phyloP scores from a whole-genome alignment of 2,329 filamentous ascomycete species.

The Fusarium fujikuroi region DNA sequence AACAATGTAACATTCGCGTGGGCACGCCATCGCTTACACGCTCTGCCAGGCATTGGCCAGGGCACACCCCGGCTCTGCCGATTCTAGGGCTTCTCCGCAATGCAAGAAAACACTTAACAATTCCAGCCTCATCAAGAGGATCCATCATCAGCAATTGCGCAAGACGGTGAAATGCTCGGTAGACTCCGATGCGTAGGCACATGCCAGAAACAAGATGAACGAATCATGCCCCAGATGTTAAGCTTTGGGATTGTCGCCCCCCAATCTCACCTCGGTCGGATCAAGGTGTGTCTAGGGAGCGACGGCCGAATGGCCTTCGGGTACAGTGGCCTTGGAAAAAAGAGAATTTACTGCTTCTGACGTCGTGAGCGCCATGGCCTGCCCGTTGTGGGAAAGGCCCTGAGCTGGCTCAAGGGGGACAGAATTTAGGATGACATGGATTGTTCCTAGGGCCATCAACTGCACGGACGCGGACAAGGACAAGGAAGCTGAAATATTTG shows the following conservation, averaged over 20 bases:
- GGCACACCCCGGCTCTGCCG: conserved; percentile 38
- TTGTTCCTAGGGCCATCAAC: conserved; percentile 27
- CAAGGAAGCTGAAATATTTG: conserved; percentile 26
- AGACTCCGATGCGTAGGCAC: conserved; percentile 27
- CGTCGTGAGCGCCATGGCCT: conserved; percentile 37
- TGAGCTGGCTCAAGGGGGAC: conserved; percentile 41
- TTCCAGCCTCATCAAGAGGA: conserved; percentile 27
- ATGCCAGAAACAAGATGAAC: conserved; percentile 21
- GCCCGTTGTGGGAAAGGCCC: conserved; percentile 38
- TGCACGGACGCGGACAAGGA: conserved; percentile 29
- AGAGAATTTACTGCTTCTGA: conserved; percentile 25
- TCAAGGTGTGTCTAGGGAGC: conserved; percentile 29
- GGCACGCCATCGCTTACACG: conserved; percentile 36
- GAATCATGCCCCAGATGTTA: conserved; percentile 34
- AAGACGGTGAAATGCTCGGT: conserved; percentile 19
- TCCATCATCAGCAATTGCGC: conserved; percentile 21
- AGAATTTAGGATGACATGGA: conserved; percentile 29
- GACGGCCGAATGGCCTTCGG: conserved; percentile 9
- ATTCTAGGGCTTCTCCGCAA: conserved; percentile 35
- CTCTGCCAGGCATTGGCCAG: conserved; percentile 28
- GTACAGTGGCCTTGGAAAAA: background rate
- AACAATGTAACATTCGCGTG: conserved; percentile 31
- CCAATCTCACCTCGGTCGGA: conserved; percentile 24
- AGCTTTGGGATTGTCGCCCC: conserved; percentile 24
- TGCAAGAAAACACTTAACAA: conserved; percentile 18